Base-by-base conservation (phyloP, 2,329 filamentous ascomycete genomes). In the Mariannaea elegans region DNA sequence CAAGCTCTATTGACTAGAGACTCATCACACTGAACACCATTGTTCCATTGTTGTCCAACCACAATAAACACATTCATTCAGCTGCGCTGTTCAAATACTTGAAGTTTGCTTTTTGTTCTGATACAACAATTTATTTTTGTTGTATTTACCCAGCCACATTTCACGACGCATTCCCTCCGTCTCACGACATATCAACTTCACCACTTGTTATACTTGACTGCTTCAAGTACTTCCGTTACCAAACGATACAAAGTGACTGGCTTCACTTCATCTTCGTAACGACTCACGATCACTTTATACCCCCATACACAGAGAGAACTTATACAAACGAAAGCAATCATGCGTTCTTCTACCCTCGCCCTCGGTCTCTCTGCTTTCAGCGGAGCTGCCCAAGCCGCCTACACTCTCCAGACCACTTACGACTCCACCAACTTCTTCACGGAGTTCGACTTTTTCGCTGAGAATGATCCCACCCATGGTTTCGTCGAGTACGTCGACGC, bases 401-500 rank as follows among this genome's bases (percentile, higher is more conserved):
- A 87, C 71, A 72, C 69, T 10, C 76, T 86, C 49, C 73, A 78
- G 54, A 81, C 82, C 66, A 71, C 74, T 41, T 87, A 79, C 73
- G 78, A 86, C 72, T 57, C 71, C 7, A 76, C 72, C 71, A 87
- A 87, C 77, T 87, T 87, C 74, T 87, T 87, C 73, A 65, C 78
- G 18, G 74, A 77, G 50, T 87, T 87, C 69, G 77, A 81, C 57
- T 88, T 89, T 76, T 88, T 83, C 75, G 78, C 73, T 51, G 76
- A 73, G 3, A 59, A 76, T 0, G 92, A 95, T 70, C 92, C 92
- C 0, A 95, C 92, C 2, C 69, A 88, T 63, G 92, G 92, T 29
- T 92, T 88, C 68, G 92, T 95, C 67, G 77, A 85, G 61, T 95
- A 93, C 69, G 82, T 88, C 53, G 79, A 85, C 65, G 80, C 82